Evolutionary conservation across 352 stramenopile species (phyloP), one percentile per base, ranked within the genome.

Genomic region (Pythium brachiatum): DNA sequence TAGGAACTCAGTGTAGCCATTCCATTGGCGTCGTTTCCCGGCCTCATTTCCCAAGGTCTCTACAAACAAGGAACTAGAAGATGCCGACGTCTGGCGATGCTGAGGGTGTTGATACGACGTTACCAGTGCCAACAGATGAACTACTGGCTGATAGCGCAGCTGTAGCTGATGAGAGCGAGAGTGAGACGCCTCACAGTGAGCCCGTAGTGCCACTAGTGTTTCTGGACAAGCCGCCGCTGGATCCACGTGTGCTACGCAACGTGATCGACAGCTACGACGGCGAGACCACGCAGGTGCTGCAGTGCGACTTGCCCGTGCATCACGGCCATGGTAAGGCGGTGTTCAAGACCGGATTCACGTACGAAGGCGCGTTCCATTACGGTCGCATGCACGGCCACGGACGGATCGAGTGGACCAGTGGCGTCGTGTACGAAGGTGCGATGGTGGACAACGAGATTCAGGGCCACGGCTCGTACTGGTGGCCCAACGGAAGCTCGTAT

Each of bases 401-500:
- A 5, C 70, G 65, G 20, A 82, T 95, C 18, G 70, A 79, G 25
- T 96, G 85, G 82, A 59, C 61, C 5, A 79, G 64, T 41, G 78
- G 81, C 25, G 75, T 89, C 7, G 57, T 71, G 25, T 95, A 92
- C 57, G 82, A 90, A 57, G 87, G 86, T 13, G 75, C 80, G 11
- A 83, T 94, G 60, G 64, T 78, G 0, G 75, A 87, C 57, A 96
- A 95, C 46, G 75, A 85, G 48, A 81, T 95, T 34, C 68, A 67
- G 8, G 89, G 89, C 21, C 27, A 47, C 18, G 88, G 89, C 0
- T 68, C 53, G 41, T 94, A 92, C 57, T 70, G 34, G 41, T 97
- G 89, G 89, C 78, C 83, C 1, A 90, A 97, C 66, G 89, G 88
- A 1, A 93, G 75, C 29, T 79, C 61, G 23, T 97, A 97, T 58